Conservation (phyloP, 805 yeast genomes). For the Nakazawaea laoshanensis region DNA sequence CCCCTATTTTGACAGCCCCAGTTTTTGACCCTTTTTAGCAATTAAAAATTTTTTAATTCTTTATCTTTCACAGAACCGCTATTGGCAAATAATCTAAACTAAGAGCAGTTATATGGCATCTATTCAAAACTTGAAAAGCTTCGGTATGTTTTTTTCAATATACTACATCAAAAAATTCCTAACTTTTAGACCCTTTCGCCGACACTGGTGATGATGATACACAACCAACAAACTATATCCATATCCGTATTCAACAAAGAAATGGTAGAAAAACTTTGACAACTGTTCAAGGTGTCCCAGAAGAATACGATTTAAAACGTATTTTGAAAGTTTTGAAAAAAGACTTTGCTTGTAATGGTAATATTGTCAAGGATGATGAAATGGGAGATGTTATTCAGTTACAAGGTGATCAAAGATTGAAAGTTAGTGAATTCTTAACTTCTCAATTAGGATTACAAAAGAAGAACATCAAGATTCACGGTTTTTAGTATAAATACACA, state of each 20-base stretch:
- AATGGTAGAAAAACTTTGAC: conserved; percentile 98
- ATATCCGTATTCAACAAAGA: conserved; percentile 98
- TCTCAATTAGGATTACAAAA: conserved; percentile 82
- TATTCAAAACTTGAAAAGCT: conserved; percentile 82
- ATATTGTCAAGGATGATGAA: conserved; percentile 92
- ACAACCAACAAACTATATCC: conserved; percentile 91
- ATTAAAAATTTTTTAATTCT: not conserved
- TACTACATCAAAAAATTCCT: conserved; percentile 1
- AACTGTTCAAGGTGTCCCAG: conserved; percentile 96
- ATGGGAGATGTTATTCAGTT: conserved; percentile 95
- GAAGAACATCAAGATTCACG: conserved; percentile 97
- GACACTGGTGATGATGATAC: conserved; percentile 99
- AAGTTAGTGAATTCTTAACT: conserved; percentile 88
- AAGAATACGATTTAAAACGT: conserved; percentile 89
- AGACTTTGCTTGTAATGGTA: conserved; percentile 98
- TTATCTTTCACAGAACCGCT: not conserved
- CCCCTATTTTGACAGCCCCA: not conserved
- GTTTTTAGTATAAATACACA: conserved; percentile 49
- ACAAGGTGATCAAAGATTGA: conserved; percentile 98
- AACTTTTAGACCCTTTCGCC: conserved; percentile 82
- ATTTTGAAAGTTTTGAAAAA: conserved; percentile 90
- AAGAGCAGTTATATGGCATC: conserved; percentile 54
- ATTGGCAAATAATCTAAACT: not conserved
- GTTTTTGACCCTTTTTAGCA: not conserved
- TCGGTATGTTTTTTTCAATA: conserved; percentile 36